Evolutionary conservation across 768 basidiomycete genomes (phyloP).

Genomic region (Russula lepida): DNA sequence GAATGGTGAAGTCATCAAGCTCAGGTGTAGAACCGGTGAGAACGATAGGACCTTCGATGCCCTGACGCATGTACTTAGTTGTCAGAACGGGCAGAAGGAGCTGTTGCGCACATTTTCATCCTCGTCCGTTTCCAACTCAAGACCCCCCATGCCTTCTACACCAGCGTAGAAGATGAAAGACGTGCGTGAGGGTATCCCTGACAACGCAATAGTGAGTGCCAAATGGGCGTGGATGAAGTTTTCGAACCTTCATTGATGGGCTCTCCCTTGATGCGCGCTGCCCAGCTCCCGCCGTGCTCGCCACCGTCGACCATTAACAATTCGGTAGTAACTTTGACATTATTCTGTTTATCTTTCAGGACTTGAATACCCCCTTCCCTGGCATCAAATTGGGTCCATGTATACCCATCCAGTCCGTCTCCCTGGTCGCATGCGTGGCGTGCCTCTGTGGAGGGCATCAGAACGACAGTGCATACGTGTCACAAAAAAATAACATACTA

Average conservation of each 20-base stretch:
- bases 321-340: constrained; percentile 76
- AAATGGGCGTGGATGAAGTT: constrained; percentile 16
- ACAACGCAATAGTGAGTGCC: not conserved
- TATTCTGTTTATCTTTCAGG: constrained; percentile 72
- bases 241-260: constrained; percentile 56
- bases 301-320: constrained; percentile 83
- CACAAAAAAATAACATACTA: constrained; percentile 37
- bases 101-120: constrained; percentile 54
- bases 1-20: constrained; percentile 74
- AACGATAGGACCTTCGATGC: constrained; percentile 58
- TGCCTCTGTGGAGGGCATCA: constrained; percentile 38
- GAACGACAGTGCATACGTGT: not conserved
- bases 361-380: constrained; percentile 82
- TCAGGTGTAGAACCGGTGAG: constrained; percentile 70
- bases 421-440: constrained; percentile 87
- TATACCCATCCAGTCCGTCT: constrained; percentile 72
- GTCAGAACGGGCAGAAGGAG: constrained; percentile 1
- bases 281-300: constrained; percentile 82
- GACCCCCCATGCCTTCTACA: constrained; percentile 74
- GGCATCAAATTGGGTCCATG: constrained; percentile 82
- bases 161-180: constrained; percentile 85
- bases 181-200: constrained; percentile 45
- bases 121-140: constrained; percentile 73
- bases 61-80: constrained; percentile 37
- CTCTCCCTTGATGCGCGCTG: constrained; percentile 71